Evolutionary conservation across 441 rosid genomes (phyloP).

Genomic region (Populus hybrid): DNA sequence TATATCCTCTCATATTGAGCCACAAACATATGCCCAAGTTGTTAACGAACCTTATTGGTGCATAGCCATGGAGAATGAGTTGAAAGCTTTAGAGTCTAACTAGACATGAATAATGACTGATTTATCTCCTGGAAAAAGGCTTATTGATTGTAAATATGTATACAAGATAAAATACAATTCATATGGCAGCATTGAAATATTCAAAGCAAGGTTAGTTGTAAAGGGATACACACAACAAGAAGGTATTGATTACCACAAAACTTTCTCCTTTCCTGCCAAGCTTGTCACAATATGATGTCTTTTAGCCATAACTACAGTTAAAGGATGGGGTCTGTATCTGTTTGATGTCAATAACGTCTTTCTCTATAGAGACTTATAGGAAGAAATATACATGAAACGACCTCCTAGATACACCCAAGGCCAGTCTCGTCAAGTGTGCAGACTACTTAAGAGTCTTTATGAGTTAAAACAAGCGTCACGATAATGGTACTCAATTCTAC

Average conservation of each 20-base stretch:
- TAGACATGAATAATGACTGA: neutral
- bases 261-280: neutral
- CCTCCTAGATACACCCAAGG: neutral
- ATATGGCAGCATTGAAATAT: neutral
- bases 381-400: too few species aligned
- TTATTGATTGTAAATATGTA: neutral
- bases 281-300: neutral
- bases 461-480: neutral
- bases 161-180: neutral
- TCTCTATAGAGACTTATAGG: too few species aligned
- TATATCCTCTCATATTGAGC: too few species aligned
- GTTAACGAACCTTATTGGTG: too few species aligned
- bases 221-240: neutral
- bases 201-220: neutral
- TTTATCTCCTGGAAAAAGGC: fast-evolving
- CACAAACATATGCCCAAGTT: too few species aligned
- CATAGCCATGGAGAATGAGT: too few species aligned
- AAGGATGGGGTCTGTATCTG: neutral
- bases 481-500: neutral
- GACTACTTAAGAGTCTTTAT: neutral
- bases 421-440: neutral
- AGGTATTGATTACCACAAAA: neutral
- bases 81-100: neutral
- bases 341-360: too few species aligned
- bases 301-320: neutral